These are phyloP conservation scores for Tetracentron sinense DNA, from an alignment of 164 flowering plant species.

Conservation along the genomic window DNA sequence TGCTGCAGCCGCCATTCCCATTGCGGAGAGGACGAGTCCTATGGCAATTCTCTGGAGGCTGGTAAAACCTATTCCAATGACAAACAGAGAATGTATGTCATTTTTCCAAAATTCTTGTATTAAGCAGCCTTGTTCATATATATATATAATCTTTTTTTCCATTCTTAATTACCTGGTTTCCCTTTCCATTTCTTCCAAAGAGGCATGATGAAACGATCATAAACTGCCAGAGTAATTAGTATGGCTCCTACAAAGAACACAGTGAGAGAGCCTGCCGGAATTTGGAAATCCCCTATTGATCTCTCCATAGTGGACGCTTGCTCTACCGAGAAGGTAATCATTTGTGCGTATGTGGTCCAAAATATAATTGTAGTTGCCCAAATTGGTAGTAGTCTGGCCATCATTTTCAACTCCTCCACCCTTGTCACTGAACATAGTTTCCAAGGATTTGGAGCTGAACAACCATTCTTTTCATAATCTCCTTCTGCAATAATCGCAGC, in stretches of 20 bases:
- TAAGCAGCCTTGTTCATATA: too few relatives aligned
- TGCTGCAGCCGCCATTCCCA: constrained; percentile 85
- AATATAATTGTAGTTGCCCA: constrained; percentile 88
- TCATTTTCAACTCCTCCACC: constrained; percentile 80
- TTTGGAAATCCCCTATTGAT: constrained; percentile 55
- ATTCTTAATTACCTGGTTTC: constrained; percentile 47
- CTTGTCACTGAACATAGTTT: constrained; percentile 58
- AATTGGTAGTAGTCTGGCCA: constrained; percentile 52
- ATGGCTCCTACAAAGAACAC: constrained; percentile 83
- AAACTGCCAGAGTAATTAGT: constrained; percentile 51
- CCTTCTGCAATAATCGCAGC: constrained; percentile 54
- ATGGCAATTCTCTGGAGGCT: constrained; percentile 68
- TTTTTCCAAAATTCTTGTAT: too few relatives aligned
- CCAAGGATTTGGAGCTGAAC: constrained; percentile 57
- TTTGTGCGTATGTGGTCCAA: constrained; percentile 86
- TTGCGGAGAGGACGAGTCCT: constrained; percentile 61
- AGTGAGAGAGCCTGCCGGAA: constrained; percentile 91
- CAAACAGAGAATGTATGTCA: too few relatives aligned
- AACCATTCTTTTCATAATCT: constrained; percentile 31
- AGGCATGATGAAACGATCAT: constrained; percentile 80
- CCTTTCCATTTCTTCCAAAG: constrained; percentile 77
- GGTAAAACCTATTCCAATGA: constrained; percentile 52
- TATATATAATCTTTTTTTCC: neutral
- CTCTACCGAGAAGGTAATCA: constrained; percentile 84
- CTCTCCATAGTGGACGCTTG: constrained; percentile 83